phyloP scores from a whole-genome alignment of 306 rosid genomes.

The Trichosanthes cucumerina region DNA sequence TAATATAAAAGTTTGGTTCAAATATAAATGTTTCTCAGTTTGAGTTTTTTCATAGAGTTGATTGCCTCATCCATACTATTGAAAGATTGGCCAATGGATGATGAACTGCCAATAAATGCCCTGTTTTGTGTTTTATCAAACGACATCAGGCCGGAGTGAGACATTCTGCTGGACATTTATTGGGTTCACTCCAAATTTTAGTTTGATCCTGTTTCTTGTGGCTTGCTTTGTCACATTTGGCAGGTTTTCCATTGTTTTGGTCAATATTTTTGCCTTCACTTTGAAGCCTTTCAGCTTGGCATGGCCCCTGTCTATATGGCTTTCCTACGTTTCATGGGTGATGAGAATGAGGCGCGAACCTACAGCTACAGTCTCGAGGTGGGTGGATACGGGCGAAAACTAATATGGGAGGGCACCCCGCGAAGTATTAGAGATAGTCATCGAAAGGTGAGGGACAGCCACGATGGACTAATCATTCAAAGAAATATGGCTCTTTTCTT shows the following conservation, averaged over 20 bases:
- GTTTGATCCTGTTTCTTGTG: constrained; percentile 14
- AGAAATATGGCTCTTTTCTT: constrained; percentile 94
- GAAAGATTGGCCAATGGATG: not conserved
- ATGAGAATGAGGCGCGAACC: constrained; percentile 87
- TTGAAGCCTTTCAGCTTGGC: constrained; percentile 98
- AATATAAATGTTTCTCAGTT: not conserved
- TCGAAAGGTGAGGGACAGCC: constrained; percentile 94
- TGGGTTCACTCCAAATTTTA: not conserved
- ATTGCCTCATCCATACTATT: not conserved
- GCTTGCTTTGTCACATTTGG: constrained; percentile 15
- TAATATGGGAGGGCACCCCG: constrained; percentile 97
- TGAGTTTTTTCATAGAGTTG: not conserved
- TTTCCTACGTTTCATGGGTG: constrained; percentile 95
- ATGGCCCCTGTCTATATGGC: constrained; percentile 99
- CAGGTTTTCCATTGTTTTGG: constrained; percentile 99
- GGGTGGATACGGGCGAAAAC: constrained; percentile 83
- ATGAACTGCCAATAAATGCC: not conserved
- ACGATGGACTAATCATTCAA: constrained; percentile 92
- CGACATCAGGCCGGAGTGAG: not conserved
- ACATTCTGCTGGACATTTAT: not conserved
- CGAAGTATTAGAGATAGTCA: constrained; percentile 91
- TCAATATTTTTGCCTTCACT: constrained; percentile 95
- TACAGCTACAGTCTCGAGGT: constrained; percentile 97
- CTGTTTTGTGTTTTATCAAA: not conserved
- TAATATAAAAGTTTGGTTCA: not conserved